Conservation (phyloP, 371 early-diverging fungal genomes). For the Mortierella sp. region DNA sequence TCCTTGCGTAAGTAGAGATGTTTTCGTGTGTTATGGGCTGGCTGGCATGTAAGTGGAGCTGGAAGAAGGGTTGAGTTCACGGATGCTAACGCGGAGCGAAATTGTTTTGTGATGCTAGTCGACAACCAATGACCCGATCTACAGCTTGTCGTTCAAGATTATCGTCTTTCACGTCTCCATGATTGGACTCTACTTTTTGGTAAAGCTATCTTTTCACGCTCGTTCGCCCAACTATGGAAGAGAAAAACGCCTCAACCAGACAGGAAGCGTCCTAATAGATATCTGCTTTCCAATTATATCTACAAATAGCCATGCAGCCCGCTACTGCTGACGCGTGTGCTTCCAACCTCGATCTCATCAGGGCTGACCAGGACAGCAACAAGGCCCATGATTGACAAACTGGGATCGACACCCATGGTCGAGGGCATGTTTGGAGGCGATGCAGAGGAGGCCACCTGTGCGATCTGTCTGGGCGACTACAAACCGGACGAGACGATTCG, state of each 20-base stretch:
- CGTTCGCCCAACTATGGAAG: background rate
- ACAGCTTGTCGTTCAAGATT: slow-evolving; percentile 43
- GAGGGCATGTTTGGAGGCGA: slow-evolving; percentile 55
- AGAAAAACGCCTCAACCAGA: background rate
- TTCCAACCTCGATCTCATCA: slow-evolving; percentile 28
- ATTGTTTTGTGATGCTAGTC: slow-evolving; percentile 3
- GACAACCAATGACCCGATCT: slow-evolving; percentile 34
- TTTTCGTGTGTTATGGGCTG: background rate
- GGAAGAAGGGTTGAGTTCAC: background rate
- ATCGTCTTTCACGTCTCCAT: slow-evolving; percentile 37
- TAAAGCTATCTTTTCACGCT: slow-evolving; percentile 13
- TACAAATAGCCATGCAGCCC: slow-evolving; percentile 41
- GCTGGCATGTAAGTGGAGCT: background rate
- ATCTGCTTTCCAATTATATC: background rate
- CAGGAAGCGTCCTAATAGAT: background rate
- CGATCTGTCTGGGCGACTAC: slow-evolving; percentile 81
- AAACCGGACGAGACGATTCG: slow-evolving; percentile 72
- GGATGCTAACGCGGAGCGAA: background rate
- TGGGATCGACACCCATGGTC: slow-evolving; percentile 37
- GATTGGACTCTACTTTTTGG: slow-evolving; percentile 48
- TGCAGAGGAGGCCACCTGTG: slow-evolving; percentile 51
- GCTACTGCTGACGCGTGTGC: slow-evolving; percentile 16
- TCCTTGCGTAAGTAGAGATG: slow-evolving; percentile 25
- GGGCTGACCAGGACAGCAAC: slow-evolving; percentile 50
- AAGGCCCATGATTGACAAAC: slow-evolving; percentile 52